Conservation (phyloP, 441 rosid species). For the Populus hybrid region DNA sequence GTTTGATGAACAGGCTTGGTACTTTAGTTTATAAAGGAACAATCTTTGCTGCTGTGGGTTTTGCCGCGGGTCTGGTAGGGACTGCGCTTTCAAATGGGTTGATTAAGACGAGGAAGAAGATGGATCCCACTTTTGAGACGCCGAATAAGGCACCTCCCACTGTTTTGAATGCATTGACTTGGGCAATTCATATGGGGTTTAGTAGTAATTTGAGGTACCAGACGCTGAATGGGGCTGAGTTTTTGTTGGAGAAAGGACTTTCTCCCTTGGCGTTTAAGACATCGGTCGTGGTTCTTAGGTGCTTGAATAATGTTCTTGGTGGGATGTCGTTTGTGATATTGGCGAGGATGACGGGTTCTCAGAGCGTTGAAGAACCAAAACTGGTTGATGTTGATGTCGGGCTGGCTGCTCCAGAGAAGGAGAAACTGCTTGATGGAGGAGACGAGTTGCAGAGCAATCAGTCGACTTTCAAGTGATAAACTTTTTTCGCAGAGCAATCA, state of each 20-base stretch:
- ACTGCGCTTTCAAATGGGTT: constrained; percentile 80
- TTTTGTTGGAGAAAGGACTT: constrained; percentile 41
- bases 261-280: constrained; percentile 67
- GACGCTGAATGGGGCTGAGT: constrained; percentile 63
- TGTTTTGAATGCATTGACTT: constrained; percentile 70
- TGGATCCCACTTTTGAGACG: constrained; percentile 87
- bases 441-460: constrained; percentile 25
- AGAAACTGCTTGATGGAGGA: constrained; percentile 36
- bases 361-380: constrained; percentile 42
- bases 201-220: constrained; percentile 96
- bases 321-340: constrained; percentile 85
- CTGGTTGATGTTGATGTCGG: constrained; percentile 22
- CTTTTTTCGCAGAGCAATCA: constrained; percentile 19
- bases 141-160: constrained; percentile 95
- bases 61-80: constrained; percentile 91
- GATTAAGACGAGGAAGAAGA: constrained; percentile 83
- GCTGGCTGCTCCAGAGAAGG: constrained; percentile 30
- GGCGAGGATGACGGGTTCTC: constrained; percentile 93
- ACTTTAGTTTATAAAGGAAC: constrained; percentile 75
- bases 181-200: constrained; percentile 95
- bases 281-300: constrained; percentile 71
- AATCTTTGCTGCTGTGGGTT: constrained; percentile 82
- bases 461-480: constrained; percentile 23
- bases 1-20: constrained; percentile 53
- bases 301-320: constrained; percentile 78